Evolutionary conservation across 1,139 yeast species (phyloP).

Genomic region (Pichia sp.): DNA sequence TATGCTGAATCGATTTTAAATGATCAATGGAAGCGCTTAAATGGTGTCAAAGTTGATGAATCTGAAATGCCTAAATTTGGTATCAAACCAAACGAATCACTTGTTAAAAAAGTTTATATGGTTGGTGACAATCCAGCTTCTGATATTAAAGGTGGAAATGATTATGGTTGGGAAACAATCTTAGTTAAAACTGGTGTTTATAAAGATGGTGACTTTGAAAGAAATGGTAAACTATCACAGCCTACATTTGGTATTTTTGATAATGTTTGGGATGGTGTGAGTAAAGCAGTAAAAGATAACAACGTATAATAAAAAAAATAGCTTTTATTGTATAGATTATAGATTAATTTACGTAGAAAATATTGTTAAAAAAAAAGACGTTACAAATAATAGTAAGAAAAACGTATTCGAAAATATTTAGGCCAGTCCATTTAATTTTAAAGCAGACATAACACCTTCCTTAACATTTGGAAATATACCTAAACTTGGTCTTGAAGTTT

Average conservation of each 20-base stretch:
- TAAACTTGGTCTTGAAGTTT: constrained; percentile 38
- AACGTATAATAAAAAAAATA: background rate
- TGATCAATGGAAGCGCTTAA: constrained; percentile 40
- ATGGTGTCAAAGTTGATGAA: constrained; percentile 18
- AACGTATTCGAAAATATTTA: background rate
- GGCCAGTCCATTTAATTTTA: constrained; percentile 25
- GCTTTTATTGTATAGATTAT: background rate
- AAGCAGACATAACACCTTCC: constrained; percentile 37
- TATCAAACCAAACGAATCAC: constrained; percentile 32
- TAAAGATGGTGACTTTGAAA: constrained; percentile 54
- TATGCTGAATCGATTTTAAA: constrained; percentile 70
- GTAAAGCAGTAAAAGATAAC: constrained; percentile 29
- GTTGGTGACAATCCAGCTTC: constrained; percentile 95
- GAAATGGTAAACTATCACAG: constrained; percentile 29
- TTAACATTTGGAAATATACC: constrained; percentile 47
- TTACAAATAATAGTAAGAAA: background rate
- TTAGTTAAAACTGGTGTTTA: constrained; percentile 86
- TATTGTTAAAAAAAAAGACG: background rate
- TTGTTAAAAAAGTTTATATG: constrained; percentile 67
- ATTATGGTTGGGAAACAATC: constrained; percentile 81
- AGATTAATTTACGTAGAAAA: background rate
- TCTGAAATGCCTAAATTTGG: constrained; percentile 33
- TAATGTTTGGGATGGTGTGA: constrained; percentile 43
- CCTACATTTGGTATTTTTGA: constrained; percentile 47
- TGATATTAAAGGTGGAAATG: constrained; percentile 85